Evolutionary conservation across 2,329 filamentous ascomycete genomes (phyloP), one percentile per base, ranked within the genome.

Genomic region (Fusarium incarnatum): DNA sequence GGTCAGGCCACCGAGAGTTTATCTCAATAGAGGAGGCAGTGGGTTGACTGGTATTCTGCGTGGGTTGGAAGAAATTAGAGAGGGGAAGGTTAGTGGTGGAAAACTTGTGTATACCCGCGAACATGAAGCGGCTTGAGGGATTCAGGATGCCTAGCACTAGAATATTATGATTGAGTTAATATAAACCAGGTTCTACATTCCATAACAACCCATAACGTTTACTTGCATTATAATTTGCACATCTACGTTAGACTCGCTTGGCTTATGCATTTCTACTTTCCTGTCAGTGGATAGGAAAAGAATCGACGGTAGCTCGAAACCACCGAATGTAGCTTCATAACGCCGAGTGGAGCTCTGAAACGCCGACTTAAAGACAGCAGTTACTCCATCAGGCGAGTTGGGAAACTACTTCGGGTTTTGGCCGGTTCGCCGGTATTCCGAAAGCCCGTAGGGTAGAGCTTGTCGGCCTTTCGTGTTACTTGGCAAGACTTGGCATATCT

Each of bases 41-140:
- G 62, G 60, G 0, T 30, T 65, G 2, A n/a, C 48, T 3, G 60
- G 62, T 1, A 6, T 64, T 4, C 8, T 67, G 6, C 20, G 25
- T 1, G 64, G 64, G 0, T 22, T 67, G 6, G 18, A 8, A 3
- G 62, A 67, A 3, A 1, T 45, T 0, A 28, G 25, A 1, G 23
- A 44, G 1, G 34, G 34, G 3, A 61, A 1, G 0, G 62, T 67
- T 0, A 66, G 61, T 28, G 64, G 48, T 7, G 60, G 47, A 1
- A 67, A 23, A 2, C 56, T 67, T 25, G 64, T 67, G 5, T 67
- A 67, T 20, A 32, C 49, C 4, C n/a, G 34, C 0, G 47, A 60
- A 0, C 6, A 0, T 12, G 10, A 37, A n/a, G 34, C 5, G 10
- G 34, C 6, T 11, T n/a, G 3, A 11, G 34, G 34, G 6, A 7